phyloP scores from a whole-genome alignment of 2,329 filamentous ascomycete genomes.

The Lachnellula occidentalis region DNA sequence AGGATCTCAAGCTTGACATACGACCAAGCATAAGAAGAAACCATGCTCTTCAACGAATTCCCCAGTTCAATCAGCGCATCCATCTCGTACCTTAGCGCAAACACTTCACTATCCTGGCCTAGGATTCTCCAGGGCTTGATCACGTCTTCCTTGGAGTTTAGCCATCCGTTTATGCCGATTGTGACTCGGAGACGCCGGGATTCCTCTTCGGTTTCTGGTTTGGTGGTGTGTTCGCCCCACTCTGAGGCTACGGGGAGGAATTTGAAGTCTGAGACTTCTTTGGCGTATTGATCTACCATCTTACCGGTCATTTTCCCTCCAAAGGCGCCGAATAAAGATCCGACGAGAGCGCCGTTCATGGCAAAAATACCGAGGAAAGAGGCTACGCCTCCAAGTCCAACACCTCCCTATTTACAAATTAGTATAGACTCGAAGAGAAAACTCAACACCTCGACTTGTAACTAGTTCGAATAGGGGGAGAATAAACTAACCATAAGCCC shows the following conservation, averaged over 20 bases:
- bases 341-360: conserved; percentile 79
- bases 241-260: conserved; percentile 66
- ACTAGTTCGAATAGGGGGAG: too few relatives aligned
- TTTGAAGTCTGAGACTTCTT: conserved; percentile 74
- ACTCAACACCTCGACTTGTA: too few relatives aligned
- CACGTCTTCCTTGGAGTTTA: conserved; percentile 69
- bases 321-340: conserved; percentile 82
- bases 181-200: conserved; percentile 63
- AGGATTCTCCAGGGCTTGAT: conserved; percentile 75
- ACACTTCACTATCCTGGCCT: conserved; percentile 67
- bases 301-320: conserved; percentile 74
- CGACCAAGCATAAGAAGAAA: conserved; percentile 51
- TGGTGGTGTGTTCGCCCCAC: conserved; percentile 24
- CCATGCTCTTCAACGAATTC: conserved; percentile 63
- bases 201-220: conserved; percentile 32
- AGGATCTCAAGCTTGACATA: conserved; percentile 59
- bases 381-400: conserved; percentile 79
- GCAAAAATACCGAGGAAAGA: conserved; percentile 82
- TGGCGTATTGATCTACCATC: conserved; percentile 83
- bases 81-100: conserved; percentile 80
- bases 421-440: too few relatives aligned
- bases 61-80: conserved; percentile 72
- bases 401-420: conserved; percentile 42
- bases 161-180: conserved; percentile 84
- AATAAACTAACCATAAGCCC: conserved; percentile 57